Evolutionary conservation across 1,139 yeast species (phyloP), one percentile per base, ranked within the genome.

Genomic region (Sugiyamaella pinicola): DNA sequence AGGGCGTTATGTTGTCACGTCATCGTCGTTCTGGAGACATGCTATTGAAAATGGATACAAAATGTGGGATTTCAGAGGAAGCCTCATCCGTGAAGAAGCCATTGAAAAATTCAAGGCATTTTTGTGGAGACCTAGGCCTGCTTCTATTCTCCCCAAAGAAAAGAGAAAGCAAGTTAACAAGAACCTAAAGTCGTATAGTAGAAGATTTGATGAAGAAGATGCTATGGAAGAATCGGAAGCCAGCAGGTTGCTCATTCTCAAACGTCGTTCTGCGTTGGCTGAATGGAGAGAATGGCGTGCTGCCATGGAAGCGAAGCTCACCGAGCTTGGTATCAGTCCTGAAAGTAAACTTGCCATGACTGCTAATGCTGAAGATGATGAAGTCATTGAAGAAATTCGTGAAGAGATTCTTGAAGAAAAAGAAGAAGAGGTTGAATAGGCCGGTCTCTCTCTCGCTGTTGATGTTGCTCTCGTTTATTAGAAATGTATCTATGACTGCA

Each of bases 61-160:
- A 72, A 74, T 93, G 63, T 90, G 79, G 74, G 95, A 89, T 70
- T 80, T 88, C 70, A 84, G 88, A 51, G 99, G 99, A 65, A 79
- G 78, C 61, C 63, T 84, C 61, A 72, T 89, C 59, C 82, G 84
- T 63, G 95, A 87, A 64, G 96, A 89, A 65, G 74, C 80, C 34
- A 71, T 87, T 56, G 95, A 88, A 65, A 87, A 84, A 58, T 89
- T 95, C 79, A 88, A 85, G 74, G 91, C 87, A 59, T 87, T 93
- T 65, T 77, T 84, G 58, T 95, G 99, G 99, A 87, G 99, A 78
- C 98, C 99, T 63, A 85, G 99, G 74, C 99, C 99, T 49, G 83
- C 81, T 18, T 79, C 91, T 4, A 74, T 84, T 59, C 81, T 95
- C 68, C 76, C 84, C 56, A 83, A 84, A 64, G 85, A 83, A 61